phyloP scores from a whole-genome alignment of 306 rosid genomes.

The Quercus dentata region DNA sequence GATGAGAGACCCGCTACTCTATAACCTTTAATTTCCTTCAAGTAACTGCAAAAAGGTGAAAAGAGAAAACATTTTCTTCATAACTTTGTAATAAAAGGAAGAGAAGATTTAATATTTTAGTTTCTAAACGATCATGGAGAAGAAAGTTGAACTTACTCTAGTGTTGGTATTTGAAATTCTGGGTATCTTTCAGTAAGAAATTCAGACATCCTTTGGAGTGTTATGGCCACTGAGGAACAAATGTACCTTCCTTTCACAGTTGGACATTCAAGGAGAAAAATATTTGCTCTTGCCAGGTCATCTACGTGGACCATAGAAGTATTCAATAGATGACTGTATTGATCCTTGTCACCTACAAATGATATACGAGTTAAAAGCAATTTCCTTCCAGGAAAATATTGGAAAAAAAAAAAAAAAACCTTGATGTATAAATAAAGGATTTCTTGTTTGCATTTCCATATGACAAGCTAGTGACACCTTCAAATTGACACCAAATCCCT shows the following conservation, averaged over 20 bases:
- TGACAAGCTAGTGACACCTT: too few species aligned
- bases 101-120: not conserved
- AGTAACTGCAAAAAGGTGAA: constrained; percentile 18
- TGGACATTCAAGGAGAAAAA: constrained; percentile 52
- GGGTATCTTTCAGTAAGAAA: constrained; percentile 42
- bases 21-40: constrained; percentile 17
- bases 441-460: too few species aligned
- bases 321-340: constrained; percentile 13
- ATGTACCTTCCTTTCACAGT: constrained; percentile 53
- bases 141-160: constrained; percentile 46
- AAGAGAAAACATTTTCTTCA: not conserved
- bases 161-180: constrained; percentile 37
- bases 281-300: constrained; percentile 57
- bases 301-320: constrained; percentile 51
- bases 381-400: not conserved
- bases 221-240: constrained; percentile 41
- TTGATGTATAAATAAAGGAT: not conserved
- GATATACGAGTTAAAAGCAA: not conserved
- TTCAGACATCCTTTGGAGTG: constrained; percentile 27
- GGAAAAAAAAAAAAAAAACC: not conserved
- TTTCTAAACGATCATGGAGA: not conserved
- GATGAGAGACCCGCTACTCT: constrained; percentile 26
- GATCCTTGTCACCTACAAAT: constrained; percentile 39
- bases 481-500: too few species aligned
- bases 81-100: not conserved